Percentiles rank a stretch among this genome's conserved stretches.
Conservation (phyloP, 768 basidiomycete genomes). For the Naganishia antarctica region DNA sequence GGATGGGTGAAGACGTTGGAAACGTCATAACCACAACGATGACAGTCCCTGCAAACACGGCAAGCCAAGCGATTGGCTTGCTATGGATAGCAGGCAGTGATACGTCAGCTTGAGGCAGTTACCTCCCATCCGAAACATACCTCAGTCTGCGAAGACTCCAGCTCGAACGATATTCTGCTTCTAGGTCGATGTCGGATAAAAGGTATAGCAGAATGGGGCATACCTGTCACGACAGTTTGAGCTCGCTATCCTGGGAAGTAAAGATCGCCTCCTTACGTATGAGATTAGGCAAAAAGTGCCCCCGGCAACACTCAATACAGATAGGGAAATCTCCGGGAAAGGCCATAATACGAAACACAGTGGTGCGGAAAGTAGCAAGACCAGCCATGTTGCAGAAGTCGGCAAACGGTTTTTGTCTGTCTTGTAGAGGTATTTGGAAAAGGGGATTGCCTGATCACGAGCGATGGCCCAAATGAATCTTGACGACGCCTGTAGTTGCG, state of each 20-base stretch:
- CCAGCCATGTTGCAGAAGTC: slow-evolving; percentile 47
- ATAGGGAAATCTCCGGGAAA: slow-evolving; percentile 39
- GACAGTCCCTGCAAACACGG: slow-evolving; percentile 32
- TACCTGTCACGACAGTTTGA: background rate
- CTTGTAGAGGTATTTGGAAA: slow-evolving; percentile 43
- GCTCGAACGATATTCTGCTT: slow-evolving; percentile 47
- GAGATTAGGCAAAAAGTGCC: slow-evolving; percentile 44
- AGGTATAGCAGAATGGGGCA: slow-evolving; percentile 43
- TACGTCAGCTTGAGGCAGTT: background rate
- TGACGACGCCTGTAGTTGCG: slow-evolving; percentile 51
- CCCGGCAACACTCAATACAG: slow-evolving; percentile 48
- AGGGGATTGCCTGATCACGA: slow-evolving; percentile 51
- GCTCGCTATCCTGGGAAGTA: background rate
- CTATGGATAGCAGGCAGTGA: slow-evolving; percentile 20
- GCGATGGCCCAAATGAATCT: slow-evolving; percentile 52
- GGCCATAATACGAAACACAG: slow-evolving; percentile 44
- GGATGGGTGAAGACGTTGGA: slow-evolving; percentile 45
- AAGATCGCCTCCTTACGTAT: slow-evolving; percentile 36
- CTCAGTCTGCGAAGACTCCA: slow-evolving; percentile 49
- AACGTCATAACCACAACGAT: slow-evolving; percentile 45
- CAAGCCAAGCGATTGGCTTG: slow-evolving; percentile 37
- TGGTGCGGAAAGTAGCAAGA: slow-evolving; percentile 42
- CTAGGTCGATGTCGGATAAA: slow-evolving; percentile 38
- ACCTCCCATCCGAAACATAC: slow-evolving; percentile 23
- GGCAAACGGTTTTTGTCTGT: slow-evolving; percentile 45